Percentiles rank a stretch among this genome's conserved stretches.
phyloP scores from a whole-genome alignment of 2,329 filamentous ascomycete species.

The Pestalotiopsis sp. region DNA sequence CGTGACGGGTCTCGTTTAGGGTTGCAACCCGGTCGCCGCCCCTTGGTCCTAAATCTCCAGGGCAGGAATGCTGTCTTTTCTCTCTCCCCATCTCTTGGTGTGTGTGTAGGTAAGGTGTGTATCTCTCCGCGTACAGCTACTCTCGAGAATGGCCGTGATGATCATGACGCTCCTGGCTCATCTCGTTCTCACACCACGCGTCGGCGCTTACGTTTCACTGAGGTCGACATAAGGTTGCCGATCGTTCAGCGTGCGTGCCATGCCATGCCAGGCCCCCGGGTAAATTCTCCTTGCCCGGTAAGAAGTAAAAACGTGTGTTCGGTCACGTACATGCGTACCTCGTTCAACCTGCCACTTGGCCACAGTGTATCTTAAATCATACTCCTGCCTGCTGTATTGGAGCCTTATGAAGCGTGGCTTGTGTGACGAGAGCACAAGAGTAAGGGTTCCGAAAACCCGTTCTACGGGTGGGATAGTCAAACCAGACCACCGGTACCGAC shows the following conservation, averaged over 20 bases:
- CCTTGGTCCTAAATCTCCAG: background rate
- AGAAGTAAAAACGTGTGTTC: background rate
- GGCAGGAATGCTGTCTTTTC: background rate
- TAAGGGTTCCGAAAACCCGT: background rate
- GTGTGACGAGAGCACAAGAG: background rate
- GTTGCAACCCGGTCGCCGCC: background rate
- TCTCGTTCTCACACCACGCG: background rate
- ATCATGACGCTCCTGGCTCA: background rate
- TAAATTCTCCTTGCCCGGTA: background rate
- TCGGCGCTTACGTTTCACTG: background rate
- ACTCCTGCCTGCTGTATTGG: background rate
- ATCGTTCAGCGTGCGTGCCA: background rate
- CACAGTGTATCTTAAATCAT: background rate
- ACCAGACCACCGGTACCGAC: constrained; percentile 1
- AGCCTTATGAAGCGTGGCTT: background rate
- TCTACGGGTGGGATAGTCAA: background rate
- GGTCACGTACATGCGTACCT: background rate
- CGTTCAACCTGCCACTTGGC: background rate
- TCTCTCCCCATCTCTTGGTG: background rate
- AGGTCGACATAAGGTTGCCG: background rate
- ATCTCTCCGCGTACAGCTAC: background rate
- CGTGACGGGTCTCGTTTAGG: background rate
- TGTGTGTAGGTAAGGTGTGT: too few species aligned
- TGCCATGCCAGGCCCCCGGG: background rate
- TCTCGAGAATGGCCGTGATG: background rate